These are phyloP conservation scores for Eucalyptus melliodora DNA, from an alignment of 345 rosid species.

Conservation along the genomic window DNA sequence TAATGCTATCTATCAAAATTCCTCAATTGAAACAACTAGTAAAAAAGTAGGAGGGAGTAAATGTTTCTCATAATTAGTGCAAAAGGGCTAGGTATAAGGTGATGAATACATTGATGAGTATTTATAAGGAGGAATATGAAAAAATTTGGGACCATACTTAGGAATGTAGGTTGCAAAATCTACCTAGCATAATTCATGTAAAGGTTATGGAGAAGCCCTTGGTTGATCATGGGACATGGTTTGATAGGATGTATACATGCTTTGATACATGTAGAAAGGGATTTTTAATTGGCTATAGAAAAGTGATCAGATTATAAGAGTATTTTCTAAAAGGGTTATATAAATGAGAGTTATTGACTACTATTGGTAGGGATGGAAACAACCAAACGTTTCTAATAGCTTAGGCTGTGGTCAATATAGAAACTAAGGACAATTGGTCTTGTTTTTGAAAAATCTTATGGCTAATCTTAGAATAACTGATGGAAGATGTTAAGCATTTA, in stretches of 20 bases:
- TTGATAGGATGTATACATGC: background rate
- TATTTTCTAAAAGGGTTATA: background rate
- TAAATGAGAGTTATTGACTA: background rate
- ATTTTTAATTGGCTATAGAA: background rate
- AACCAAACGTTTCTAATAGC: background rate
- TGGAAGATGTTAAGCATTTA: background rate
- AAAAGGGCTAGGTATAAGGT: background rate
- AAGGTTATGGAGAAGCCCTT: background rate
- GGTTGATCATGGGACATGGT: background rate
- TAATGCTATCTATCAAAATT: background rate
- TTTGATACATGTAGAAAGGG: background rate
- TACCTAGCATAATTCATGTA: background rate
- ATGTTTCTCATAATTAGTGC: background rate
- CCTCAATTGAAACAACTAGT: background rate
- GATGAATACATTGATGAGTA: background rate
- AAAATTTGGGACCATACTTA: background rate
- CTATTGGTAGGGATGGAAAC: background rate
- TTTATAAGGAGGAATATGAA: background rate
- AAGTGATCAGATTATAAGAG: rapidly evolving
- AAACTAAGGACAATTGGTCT: background rate
- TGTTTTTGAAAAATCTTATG: background rate
- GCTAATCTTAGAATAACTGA: rapidly evolving
- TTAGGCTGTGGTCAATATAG: background rate
- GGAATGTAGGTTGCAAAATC: background rate
- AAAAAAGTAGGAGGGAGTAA: background rate